phyloP scores from a whole-genome alignment of 148 eudicot genomes.

The Heliamphora exappendiculata region DNA sequence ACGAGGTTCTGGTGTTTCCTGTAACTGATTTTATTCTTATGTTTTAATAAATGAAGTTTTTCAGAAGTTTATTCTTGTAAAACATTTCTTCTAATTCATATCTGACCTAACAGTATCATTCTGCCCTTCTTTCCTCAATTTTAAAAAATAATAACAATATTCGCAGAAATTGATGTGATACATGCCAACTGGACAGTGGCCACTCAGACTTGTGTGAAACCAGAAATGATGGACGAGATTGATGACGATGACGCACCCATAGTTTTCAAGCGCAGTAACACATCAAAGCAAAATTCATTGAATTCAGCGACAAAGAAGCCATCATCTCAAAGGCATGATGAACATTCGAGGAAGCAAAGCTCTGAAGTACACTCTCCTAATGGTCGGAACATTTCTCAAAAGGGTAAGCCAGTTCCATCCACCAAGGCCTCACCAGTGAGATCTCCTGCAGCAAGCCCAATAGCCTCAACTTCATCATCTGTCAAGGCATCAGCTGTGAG shows the following conservation, averaged over 20 bases:
- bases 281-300: slow-evolving; percentile 31
- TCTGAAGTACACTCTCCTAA: slow-evolving; percentile 33
- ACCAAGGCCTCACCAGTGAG: slow-evolving; percentile 41
- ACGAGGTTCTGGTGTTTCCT: background rate
- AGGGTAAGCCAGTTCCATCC: slow-evolving; percentile 40
- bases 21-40: no score
- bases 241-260: slow-evolving; percentile 68
- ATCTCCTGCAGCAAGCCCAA: slow-evolving; percentile 29
- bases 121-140: background rate
- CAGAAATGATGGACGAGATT: slow-evolving; percentile 32
- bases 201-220: slow-evolving; percentile 35
- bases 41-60: background rate
- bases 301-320: slow-evolving; percentile 35
- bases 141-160: background rate
- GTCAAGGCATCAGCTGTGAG: slow-evolving; percentile 18
- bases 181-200: slow-evolving; percentile 30
- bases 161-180: slow-evolving; percentile 13
- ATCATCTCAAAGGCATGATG: slow-evolving; percentile 39
- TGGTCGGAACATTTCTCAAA: slow-evolving; percentile 36
- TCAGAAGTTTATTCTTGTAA: background rate
- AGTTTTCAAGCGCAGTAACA: slow-evolving; percentile 52
- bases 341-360: slow-evolving; percentile 34
- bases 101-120: background rate
- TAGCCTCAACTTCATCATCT: slow-evolving; percentile 40
- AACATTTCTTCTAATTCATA: background rate